These are phyloP conservation scores for Sarcodon aspratus DNA, from an alignment of 768 basidiomycete species.

Conservation along the genomic window DNA sequence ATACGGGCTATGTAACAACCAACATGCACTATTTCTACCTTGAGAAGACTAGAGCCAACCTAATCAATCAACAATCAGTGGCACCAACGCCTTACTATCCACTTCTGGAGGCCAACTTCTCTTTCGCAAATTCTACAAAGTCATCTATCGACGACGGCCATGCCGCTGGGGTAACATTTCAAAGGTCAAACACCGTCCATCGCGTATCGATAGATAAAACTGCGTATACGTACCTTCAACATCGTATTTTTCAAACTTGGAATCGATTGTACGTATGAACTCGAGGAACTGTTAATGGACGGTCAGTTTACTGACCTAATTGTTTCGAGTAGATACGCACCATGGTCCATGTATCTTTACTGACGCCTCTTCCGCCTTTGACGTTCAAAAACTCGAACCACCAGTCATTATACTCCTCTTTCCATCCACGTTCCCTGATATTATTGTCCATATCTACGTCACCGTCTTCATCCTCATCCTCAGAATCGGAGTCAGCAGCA, in stretches of 20 bases:
- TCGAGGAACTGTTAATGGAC: slow-evolving; percentile 49
- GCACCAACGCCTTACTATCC: background rate
- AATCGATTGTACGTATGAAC: slow-evolving; percentile 67
- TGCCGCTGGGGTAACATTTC: slow-evolving; percentile 36
- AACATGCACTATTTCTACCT: background rate
- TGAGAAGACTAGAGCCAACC: background rate
- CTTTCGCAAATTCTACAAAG: slow-evolving; percentile 60
- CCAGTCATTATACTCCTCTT: slow-evolving; percentile 45
- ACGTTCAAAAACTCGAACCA: slow-evolving; percentile 73
- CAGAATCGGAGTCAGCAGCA: slow-evolving; percentile 13
- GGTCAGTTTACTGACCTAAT: background rate
- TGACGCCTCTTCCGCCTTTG: slow-evolving; percentile 64
- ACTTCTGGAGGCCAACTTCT: slow-evolving; percentile 16
- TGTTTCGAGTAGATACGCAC: slow-evolving; percentile 26
- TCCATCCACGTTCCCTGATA: slow-evolving; percentile 44
- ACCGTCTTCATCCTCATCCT: slow-evolving; percentile 32
- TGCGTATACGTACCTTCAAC: slow-evolving; percentile 67
- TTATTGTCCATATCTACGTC: slow-evolving; percentile 19
- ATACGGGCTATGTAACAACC: background rate
- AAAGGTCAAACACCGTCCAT: background rate
- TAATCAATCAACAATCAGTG: background rate
- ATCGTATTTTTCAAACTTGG: slow-evolving; percentile 63
- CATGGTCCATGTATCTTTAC: slow-evolving; percentile 87
- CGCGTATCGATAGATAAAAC: slow-evolving; percentile 4
- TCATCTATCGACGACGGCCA: slow-evolving; percentile 87